Conservation (phyloP, 495 filamentous ascomycete genomes). For the Podospora pseudoanserina region DNA sequence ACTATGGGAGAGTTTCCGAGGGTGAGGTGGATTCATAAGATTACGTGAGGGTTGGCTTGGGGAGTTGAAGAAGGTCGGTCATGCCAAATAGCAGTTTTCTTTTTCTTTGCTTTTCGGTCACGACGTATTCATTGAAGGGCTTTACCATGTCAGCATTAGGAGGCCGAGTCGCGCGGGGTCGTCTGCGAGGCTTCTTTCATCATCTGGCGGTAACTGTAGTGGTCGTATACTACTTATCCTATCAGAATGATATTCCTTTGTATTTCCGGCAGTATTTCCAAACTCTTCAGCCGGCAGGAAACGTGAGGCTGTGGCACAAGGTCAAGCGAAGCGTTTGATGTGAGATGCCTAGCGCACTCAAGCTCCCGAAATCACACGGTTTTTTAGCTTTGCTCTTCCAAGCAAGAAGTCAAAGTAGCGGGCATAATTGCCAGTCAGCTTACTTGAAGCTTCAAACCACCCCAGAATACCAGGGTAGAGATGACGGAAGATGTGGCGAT, state of each 20-base stretch:
- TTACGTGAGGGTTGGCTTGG: not conserved
- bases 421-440: not conserved
- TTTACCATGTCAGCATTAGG: too few relatives aligned
- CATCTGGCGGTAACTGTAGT: not conserved
- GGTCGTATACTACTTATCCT: not conserved
- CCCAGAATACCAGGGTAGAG: not conserved
- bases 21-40: not conserved
- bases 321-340: not conserved
- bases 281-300: not conserved
- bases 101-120: too few relatives aligned
- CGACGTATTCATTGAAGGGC: too few relatives aligned
- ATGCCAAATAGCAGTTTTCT: too few relatives aligned
- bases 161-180: too few relatives aligned
- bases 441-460: not conserved
- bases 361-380: not conserved
- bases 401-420: not conserved
- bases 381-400: not conserved
- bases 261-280: not conserved
- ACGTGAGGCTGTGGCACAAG: not conserved
- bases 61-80: not conserved
- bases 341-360: not conserved
- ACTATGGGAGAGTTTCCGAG: not conserved
- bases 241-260: not conserved
- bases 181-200: not conserved
- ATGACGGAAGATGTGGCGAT: not conserved